Base-by-base conservation (phyloP, 2,329 filamentous ascomycete genomes). In the Myriangium duriaei region DNA sequence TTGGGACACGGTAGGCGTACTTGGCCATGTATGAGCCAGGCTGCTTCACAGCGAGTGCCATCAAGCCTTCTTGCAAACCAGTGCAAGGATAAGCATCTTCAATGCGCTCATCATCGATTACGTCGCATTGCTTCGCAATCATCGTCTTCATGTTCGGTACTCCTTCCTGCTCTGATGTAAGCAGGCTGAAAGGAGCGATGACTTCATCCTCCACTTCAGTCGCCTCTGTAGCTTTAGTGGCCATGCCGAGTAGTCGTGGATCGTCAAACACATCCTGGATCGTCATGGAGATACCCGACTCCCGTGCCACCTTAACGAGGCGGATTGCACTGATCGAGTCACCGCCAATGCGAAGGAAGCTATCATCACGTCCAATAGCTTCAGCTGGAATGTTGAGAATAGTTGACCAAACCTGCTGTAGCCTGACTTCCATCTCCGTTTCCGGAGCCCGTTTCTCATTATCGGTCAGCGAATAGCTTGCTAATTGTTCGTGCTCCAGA, bases 11-110 rank as follows among this genome's bases (percentile, higher is more conserved):
- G 53, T 81, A 72, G 42, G 76, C 63, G 43, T 75, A 74, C 49
- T 82, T 80, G 11, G 75, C 71, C 1, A 72, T 57, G 0, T 75
- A 79, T 49, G 72, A 78, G 2, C 76, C 67, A 3, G 75, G 75
- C 2, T 66, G 56, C 11, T 69, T 57, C 2, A 71, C 63, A 0
- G 75, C 79, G 14, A 65, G 74, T 42, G 61, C 63, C 29, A 80
- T 65, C 15, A 62, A 42, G 4, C 49, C 37, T 15, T 42, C 42
- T 34, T 52, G 50, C 4, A 45, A 46, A 34, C 49, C 45, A 11
- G 50, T 52, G 13, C 45, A 42, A 4, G 50, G 48, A 11, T 44
- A 32, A 5, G 43, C 42, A 32, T 47, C 47, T 54, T 7, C 61
- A 58, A 41, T 17, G 10, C 34, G 14, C 2, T 40, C 43, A 37